These are phyloP conservation scores for Symbiodinium pilosum DNA, from an alignment of 73 alveolate genomes.

Conservation along the genomic window DNA sequence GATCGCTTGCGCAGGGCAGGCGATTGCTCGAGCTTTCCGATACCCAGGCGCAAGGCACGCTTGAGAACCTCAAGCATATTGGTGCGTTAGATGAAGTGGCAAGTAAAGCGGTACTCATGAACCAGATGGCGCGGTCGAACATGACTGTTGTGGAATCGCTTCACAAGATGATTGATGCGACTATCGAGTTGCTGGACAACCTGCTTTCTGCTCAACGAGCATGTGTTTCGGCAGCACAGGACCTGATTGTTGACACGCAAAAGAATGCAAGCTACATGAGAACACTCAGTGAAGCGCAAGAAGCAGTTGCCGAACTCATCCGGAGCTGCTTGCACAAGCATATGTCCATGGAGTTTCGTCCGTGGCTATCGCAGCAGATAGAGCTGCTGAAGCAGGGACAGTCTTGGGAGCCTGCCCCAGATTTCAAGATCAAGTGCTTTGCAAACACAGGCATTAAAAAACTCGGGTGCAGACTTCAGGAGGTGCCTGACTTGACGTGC, in stretches of 20 bases:
- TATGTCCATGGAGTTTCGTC: not conserved
- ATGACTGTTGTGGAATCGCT: not conserved
- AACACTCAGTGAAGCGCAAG: not conserved
- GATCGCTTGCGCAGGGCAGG: conserved; percentile 4
- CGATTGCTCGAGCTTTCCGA: not conserved
- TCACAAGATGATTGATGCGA: not conserved
- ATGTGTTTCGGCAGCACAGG: not conserved
- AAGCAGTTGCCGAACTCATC: not conserved
- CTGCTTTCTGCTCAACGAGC: not conserved
- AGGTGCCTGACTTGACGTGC: not conserved
- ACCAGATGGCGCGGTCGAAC: not conserved
- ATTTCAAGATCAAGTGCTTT: not conserved
- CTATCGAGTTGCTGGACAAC: not conserved
- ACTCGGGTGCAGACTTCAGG: not conserved
- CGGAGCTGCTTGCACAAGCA: not conserved
- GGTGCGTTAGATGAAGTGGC: not conserved
- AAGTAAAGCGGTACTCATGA: not conserved
- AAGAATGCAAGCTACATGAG: not conserved
- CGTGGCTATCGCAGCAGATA: not conserved
- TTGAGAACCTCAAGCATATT: not conserved
- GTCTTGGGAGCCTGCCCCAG: not conserved
- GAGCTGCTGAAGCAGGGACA: not conserved
- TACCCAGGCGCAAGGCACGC: not conserved
- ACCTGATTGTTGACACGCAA: not conserved
- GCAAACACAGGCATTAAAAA: not conserved